Evolutionary conservation across 257 asterid genomes (phyloP).

Genomic region (Catharanthus roseus): DNA sequence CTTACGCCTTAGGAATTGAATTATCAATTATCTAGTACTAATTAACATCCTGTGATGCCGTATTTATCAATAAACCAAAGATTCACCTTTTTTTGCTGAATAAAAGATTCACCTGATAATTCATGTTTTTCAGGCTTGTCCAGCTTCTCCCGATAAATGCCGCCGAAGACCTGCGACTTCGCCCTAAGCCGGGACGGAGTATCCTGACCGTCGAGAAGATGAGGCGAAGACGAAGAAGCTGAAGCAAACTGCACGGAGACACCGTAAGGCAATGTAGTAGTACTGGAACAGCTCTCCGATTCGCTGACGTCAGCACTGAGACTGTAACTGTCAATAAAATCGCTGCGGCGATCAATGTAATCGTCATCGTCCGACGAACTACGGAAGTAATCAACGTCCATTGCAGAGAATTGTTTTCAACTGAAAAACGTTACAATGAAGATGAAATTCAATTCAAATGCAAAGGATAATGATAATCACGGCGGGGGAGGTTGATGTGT

Average conservation of each 20-base stretch:
- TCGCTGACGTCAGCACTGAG: slow-evolving; percentile 89
- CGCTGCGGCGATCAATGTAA: slow-evolving; percentile 34
- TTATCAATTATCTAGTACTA: neutral
- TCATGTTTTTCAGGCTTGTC: slow-evolving; percentile 37
- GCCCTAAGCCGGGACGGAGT: slow-evolving; percentile 48
- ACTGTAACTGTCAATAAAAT: slow-evolving; percentile 58
- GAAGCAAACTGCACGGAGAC: slow-evolving; percentile 21
- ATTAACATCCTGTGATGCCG: neutral
- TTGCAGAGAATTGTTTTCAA: neutral
- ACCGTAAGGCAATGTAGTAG: slow-evolving; percentile 44
- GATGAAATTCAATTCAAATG: neutral
- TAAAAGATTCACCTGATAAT: slow-evolving; percentile 55
- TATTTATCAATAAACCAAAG: neutral
- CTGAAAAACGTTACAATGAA: neutral
- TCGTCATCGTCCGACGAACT: neutral
- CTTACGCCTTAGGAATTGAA: neutral
- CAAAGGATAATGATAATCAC: neutral
- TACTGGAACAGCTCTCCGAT: slow-evolving; percentile 75
- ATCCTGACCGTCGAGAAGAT: slow-evolving; percentile 29
- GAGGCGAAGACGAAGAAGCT: slow-evolving; percentile 22
- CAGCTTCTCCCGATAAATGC: slow-evolving; percentile 36
- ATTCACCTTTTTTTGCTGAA: too few species aligned
- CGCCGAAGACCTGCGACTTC: slow-evolving; percentile 60
- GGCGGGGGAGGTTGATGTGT: neutral
- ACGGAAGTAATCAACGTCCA: neutral